Percentiles rank a stretch among this genome's conserved stretches.
Evolutionary conservation across 2,329 filamentous ascomycete species (phyloP).

Genomic region (Aschersonia sp.): DNA sequence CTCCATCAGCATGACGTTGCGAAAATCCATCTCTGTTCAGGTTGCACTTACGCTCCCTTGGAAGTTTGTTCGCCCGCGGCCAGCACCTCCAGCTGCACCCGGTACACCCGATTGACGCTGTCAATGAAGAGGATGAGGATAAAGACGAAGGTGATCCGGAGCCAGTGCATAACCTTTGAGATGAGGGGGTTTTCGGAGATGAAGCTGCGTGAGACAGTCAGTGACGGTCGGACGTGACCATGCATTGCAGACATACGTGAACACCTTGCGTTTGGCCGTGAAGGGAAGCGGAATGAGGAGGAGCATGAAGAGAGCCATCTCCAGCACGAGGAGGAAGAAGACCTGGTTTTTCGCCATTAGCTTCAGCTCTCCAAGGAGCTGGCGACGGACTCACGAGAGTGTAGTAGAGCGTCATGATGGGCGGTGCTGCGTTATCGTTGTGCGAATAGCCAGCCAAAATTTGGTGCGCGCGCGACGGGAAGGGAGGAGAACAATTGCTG

Average conservation of each 20-base stretch:
- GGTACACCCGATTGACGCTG: slow-evolving; percentile 90
- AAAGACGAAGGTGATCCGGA: slow-evolving; percentile 99
- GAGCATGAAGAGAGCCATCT: slow-evolving; percentile 71
- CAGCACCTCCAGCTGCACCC: slow-evolving; percentile 80
- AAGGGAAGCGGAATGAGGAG: slow-evolving; percentile 83
- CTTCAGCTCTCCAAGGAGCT: background rate
- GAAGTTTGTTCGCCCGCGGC: slow-evolving; percentile 46
- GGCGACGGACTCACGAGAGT: slow-evolving; percentile 27
- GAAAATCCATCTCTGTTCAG: background rate
- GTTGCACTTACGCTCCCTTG: slow-evolving; percentile 29
- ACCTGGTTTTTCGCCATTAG: slow-evolving; percentile 36
- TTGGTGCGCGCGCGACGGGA: too few species aligned
- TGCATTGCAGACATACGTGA: slow-evolving; percentile 36
- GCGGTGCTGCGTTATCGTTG: background rate
- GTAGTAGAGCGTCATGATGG: slow-evolving; percentile 45
- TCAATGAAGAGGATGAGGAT: slow-evolving; percentile 97
- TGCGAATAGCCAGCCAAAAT: too few species aligned
- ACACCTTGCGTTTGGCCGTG: slow-evolving; percentile 70
- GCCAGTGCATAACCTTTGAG: slow-evolving; percentile 89
- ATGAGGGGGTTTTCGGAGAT: slow-evolving; percentile 77
- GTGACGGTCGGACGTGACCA: too few species aligned
- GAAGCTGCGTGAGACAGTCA: slow-evolving; percentile 43
- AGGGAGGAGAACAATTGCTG: too few species aligned
- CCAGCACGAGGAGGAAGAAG: slow-evolving; percentile 66
- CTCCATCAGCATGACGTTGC: background rate